phyloP scores from a whole-genome alignment of 208 protist species.

The Leishmania guyanensis region DNA sequence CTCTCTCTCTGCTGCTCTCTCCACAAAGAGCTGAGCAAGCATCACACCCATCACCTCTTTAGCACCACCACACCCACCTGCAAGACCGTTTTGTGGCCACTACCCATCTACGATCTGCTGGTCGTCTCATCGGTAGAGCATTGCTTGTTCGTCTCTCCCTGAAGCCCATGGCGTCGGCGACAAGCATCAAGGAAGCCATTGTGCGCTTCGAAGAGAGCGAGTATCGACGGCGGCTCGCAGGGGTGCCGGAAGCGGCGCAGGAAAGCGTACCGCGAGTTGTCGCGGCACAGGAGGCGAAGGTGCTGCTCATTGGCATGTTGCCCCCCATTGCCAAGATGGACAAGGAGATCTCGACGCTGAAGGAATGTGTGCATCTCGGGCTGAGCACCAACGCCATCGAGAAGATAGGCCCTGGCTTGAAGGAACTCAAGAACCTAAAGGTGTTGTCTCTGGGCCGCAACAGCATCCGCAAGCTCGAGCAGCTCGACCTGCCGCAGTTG shows the following conservation, averaged over 20 bases:
- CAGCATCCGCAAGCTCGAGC: constrained; percentile 95
- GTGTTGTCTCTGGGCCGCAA: constrained; percentile 95
- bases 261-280: constrained; percentile 66
- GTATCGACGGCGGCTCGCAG: constrained; percentile 51
- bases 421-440: constrained; percentile 92
- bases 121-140: background rate
- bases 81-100: background rate
- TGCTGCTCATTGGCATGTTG: constrained; percentile 88
- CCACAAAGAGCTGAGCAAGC: background rate
- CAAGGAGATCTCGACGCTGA: constrained; percentile 85
- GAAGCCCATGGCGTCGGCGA: constrained; percentile 44
- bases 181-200: constrained; percentile 85
- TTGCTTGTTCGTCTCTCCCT: background rate
- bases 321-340: constrained; percentile 96
- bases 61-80: background rate
- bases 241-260: constrained; percentile 54
- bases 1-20: background rate
- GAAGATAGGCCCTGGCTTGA: constrained; percentile 92
- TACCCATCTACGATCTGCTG: background rate
- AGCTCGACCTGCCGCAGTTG: constrained; percentile 93
- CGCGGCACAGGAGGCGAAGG: constrained; percentile 76
- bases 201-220: constrained; percentile 77
- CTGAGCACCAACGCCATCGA: constrained; percentile 96
- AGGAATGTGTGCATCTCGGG: constrained; percentile 89
- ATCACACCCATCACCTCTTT: background rate